A percentile compares a stretch with the other conserved stretches of the same genome.
Evolutionary conservation across 2,329 filamentous ascomycete genomes (phyloP).

Genomic region (Talaromyces sp.): DNA sequence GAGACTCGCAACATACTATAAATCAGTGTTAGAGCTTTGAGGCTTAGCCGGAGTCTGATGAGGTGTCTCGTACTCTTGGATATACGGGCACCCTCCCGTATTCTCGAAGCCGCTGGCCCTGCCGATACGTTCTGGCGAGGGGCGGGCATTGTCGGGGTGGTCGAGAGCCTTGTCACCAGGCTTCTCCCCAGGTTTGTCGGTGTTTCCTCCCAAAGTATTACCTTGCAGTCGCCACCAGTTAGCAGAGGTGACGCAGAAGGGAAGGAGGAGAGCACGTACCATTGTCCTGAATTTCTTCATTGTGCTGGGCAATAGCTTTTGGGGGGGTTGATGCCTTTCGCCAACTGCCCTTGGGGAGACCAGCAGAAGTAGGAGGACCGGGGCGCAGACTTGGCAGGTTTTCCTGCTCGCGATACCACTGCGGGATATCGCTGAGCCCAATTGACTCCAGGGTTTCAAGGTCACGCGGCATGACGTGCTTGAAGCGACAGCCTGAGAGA

Average conservation of each 20-base stretch:
- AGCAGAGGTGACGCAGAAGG: not conserved
- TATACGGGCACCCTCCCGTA: conserved; percentile 3
- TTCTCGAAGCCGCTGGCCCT: conserved; percentile 4
- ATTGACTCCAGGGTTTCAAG: conserved; percentile 60
- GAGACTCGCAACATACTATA: conserved; percentile 10
- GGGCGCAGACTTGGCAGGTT: conserved; percentile 23
- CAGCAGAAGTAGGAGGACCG: not conserved
- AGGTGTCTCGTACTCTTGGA: conserved; percentile 9
- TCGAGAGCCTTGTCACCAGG: not conserved
- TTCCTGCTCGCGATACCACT: conserved; percentile 52
- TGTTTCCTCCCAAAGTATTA: not conserved
- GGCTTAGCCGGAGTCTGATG: conserved; percentile 5
- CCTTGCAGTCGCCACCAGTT: not conserved
- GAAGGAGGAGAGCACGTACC: not conserved
- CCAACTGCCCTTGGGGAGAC: conserved; percentile 12
- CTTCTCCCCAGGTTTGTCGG: not conserved
- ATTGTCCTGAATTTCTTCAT: not conserved
- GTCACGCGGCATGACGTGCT: conserved; percentile 81
- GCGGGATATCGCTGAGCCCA: conserved; percentile 57
- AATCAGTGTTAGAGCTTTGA: conserved; percentile 6
- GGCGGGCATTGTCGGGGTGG: not conserved
- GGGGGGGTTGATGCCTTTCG: not conserved
- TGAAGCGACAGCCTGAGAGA: conserved; percentile 66
- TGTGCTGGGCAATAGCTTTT: not conserved
- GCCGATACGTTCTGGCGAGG: not conserved